Conservation (phyloP, 2,329 filamentous ascomycete genomes). For the Dothistroma septosporum region DNA sequence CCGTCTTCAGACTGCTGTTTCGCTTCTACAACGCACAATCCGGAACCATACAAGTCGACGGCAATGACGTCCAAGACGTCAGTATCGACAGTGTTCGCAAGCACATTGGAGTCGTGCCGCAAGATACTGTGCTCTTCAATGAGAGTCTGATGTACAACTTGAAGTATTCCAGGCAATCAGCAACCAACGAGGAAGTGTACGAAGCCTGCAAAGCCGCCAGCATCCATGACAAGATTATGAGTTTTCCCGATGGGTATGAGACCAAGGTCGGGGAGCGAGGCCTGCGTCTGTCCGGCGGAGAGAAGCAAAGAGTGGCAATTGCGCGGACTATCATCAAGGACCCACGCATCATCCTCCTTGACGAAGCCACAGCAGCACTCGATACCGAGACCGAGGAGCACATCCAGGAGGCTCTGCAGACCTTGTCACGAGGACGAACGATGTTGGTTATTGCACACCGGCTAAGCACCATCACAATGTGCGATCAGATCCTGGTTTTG, state of each 20-base stretch:
- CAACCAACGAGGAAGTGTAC: conserved; percentile 75
- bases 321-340: conserved; percentile 90
- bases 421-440: conserved; percentile 77
- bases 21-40: conserved; percentile 86
- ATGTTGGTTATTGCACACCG: conserved; percentile 88
- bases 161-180: conserved; percentile 77
- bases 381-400: conserved; percentile 91
- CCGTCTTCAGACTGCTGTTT: conserved; percentile 90
- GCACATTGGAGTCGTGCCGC: conserved; percentile 92
- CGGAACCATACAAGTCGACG: conserved; percentile 80
- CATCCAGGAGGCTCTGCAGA: conserved; percentile 81
- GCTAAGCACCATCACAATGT: conserved; percentile 53
- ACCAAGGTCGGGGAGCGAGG: conserved; percentile 91
- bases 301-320: conserved; percentile 91
- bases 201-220: conserved; percentile 79
- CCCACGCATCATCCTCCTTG: conserved; percentile 84
- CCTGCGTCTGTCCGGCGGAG: conserved; percentile 78
- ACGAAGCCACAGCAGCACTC: conserved; percentile 87
- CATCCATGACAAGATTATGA: conserved; percentile 87
- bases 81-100: conserved; percentile 90
- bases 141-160: conserved; percentile 94
- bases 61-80: conserved; percentile 68
- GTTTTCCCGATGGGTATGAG: conserved; percentile 80
- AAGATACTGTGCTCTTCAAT: conserved; percentile 94
- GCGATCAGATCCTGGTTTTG: conserved; percentile 54